Evolutionary conservation across 176 grass and related monocot genomes (phyloP).

Genomic region (Canna indica): DNA sequence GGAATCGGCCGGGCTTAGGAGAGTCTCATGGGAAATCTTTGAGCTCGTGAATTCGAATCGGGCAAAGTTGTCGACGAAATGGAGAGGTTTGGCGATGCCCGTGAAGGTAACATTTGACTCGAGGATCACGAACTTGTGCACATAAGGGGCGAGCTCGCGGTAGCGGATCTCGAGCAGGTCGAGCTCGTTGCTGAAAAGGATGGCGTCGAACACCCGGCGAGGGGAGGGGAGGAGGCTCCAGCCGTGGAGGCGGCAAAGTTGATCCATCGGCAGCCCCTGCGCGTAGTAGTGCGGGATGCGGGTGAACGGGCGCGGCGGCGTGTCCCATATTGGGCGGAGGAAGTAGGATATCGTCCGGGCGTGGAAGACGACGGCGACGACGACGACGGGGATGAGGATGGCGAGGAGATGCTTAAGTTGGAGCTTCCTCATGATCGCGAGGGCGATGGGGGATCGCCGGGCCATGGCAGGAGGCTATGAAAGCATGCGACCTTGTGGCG

Average conservation of each 20-base stretch:
- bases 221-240: constrained; percentile 53
- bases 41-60: constrained; percentile 47
- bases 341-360: constrained; percentile 47
- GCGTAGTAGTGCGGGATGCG: constrained; percentile 78
- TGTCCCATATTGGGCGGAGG: constrained; percentile 83
- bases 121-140: constrained; percentile 73
- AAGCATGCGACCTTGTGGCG: neutral
- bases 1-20: constrained; percentile 33
- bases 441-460: constrained; percentile 8
- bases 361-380: constrained; percentile 11
- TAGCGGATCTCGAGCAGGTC: constrained; percentile 85
- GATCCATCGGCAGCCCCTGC: constrained; percentile 40
- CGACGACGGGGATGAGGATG: constrained; percentile 36
- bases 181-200: constrained; percentile 86
- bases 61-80: constrained; percentile 40
- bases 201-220: constrained; percentile 66
- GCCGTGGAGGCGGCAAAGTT: constrained; percentile 70
- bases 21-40: constrained; percentile 65
- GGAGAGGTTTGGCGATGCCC: constrained; percentile 49
- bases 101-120: constrained; percentile 92
- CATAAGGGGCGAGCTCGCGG: constrained; percentile 55
- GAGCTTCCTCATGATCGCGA: constrained; percentile 25
- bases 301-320: constrained; percentile 57
- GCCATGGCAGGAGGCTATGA: constrained; percentile 30
- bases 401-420: constrained; percentile 21